Evolutionary conservation across 306 rosid species (phyloP).

Genomic region (cucumber (Cucumis sativus)): DNA sequence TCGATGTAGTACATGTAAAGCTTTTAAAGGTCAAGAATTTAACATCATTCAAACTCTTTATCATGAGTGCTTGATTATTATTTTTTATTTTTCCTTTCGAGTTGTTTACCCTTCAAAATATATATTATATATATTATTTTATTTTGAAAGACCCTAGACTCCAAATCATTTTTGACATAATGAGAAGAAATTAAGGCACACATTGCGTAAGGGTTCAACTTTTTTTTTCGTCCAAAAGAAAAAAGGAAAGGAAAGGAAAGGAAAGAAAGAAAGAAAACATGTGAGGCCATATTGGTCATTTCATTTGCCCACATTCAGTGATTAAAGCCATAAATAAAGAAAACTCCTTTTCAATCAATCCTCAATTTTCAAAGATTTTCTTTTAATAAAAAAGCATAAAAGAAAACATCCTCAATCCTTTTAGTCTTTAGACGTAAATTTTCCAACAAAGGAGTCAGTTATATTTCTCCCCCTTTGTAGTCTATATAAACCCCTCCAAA

Average conservation of each 20-base stretch:
- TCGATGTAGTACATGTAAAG: no score
- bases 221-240: not conserved
- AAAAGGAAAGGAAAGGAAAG: no score
- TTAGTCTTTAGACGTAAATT: not conserved
- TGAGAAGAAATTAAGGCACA: not conserved
- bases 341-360: not conserved
- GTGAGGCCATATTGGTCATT: not conserved
- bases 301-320: not conserved
- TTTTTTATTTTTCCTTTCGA: no score
- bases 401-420: no score
- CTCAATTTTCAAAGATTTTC: not conserved
- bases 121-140: no score
- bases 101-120: no score
- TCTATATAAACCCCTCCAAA: not conserved
- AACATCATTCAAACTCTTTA: no score
- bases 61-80: no score
- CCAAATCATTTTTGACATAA: not conserved
- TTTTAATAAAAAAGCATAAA: not conserved
- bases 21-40: no score
- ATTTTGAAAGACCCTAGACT: not conserved
- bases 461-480: not conserved
- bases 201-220: not conserved
- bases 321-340: not conserved
- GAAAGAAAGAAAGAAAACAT: not conserved
- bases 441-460: not conserved